Evolutionary conservation across 2,329 filamentous ascomycete species (phyloP), one percentile per base, ranked within the genome.

Genomic region (Thelonectria discophora): DNA sequence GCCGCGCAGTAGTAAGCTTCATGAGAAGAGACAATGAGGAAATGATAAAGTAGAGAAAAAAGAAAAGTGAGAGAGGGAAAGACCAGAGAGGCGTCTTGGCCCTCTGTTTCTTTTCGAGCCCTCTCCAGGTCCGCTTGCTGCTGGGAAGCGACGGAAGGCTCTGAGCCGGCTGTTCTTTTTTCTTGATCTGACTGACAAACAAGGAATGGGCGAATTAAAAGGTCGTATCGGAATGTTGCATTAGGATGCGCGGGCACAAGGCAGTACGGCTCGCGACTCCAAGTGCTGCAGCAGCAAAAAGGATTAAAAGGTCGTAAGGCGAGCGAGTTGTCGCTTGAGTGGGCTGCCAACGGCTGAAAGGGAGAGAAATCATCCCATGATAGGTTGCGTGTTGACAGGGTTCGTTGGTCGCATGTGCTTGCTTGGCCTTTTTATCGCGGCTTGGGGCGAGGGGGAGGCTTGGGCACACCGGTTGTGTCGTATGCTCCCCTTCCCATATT

Each of bases 401-500:
- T 57, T 70, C 60, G 63, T 67, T 60, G 59, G 40, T 58, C 63
- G 64, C 66, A 48, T 43, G 27, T 55, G 55, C 53, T 58, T 54
- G 60, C 52, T 51, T 60, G 58, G 42, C 43, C 58, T 50, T 51
- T 64, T 77, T 75, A 80, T 69, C 68, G 74, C 57, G 77, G 77
- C 72, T 78, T 77, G 53, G 78, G 78, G 52, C 75, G 76, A 55
- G 78, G 79, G 27, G 78, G 77, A 58, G 81, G 82, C 75, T 84
- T 83, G 60, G 77, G 75, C 21, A 83, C 75, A 48, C 81, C 81
- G 21, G 81, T 84, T 65, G 80, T 82, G 67, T 84, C 82, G 69
- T 84, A 84, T 65, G 81, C 82, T 60, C 82, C 82, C 60, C 82
- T 78, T 63, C 80, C 82, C 80, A 83, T 82, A 73, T 83, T 81